Evolutionary conservation across 495 filamentous ascomycete genomes (phyloP).

Genomic region (Polyplosphaeria fusca): DNA sequence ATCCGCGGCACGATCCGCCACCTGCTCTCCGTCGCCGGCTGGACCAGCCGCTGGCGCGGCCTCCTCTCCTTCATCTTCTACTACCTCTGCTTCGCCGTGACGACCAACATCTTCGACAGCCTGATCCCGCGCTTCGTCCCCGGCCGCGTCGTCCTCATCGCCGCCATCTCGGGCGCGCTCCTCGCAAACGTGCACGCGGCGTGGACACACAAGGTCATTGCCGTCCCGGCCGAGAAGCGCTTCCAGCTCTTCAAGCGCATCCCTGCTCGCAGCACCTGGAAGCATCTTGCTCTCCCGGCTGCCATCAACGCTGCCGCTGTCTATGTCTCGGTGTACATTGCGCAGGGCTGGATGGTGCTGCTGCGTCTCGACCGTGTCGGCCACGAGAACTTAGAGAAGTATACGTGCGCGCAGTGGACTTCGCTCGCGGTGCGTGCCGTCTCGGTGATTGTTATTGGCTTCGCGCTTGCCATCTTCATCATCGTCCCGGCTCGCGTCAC

Average conservation of each 20-base stretch:
- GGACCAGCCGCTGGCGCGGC: conserved; percentile 58
- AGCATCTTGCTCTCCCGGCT: conserved; percentile 52
- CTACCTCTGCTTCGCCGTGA: conserved; percentile 38
- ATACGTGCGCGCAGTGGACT: conserved; percentile 25
- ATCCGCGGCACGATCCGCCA: conserved; percentile 57
- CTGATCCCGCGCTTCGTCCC: conserved; percentile 41
- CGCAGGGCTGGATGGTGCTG: conserved; percentile 29
- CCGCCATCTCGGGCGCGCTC: conserved; percentile 44
- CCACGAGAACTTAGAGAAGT: conserved; percentile 33
- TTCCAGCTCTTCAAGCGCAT: conserved; percentile 53
- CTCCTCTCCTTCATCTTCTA: conserved; percentile 46
- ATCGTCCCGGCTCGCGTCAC: conserved; percentile 61
- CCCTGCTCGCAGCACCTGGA: conserved; percentile 46
- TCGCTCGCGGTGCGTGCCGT: conserved; percentile 24
- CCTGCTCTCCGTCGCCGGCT: conserved; percentile 54
- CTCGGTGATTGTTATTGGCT: conserved; percentile 37
- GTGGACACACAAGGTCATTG: conserved; percentile 63
- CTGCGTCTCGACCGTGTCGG: conserved; percentile 22
- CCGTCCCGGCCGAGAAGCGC: conserved; percentile 51
- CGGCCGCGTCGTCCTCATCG: conserved; percentile 39
- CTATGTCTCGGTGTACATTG: conserved; percentile 38
- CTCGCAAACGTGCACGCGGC: conserved; percentile 52
- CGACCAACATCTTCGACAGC: conserved; percentile 41
- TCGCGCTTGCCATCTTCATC: conserved; percentile 48
- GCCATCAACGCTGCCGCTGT: conserved; percentile 45